A percentile compares a stretch with the other conserved stretches of the same genome.
Conservation (phyloP, 495 filamentous ascomycete species). For the Xylaria cubensis region DNA sequence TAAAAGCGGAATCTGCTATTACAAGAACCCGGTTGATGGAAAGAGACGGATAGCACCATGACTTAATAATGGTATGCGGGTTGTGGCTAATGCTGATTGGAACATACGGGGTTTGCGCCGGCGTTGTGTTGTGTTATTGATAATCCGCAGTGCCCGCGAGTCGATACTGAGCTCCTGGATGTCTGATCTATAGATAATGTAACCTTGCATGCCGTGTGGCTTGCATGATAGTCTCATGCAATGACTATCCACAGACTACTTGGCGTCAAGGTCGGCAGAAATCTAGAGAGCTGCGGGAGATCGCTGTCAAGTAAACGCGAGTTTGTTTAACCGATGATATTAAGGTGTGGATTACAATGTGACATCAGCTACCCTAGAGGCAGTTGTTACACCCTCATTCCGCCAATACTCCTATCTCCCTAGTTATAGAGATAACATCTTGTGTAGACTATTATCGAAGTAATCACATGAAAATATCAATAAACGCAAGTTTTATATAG, state of each 20-base stretch:
- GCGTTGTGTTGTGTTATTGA: not conserved
- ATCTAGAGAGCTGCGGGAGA: not conserved
- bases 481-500: not conserved
- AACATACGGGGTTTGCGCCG: not conserved
- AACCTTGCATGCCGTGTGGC: not conserved
- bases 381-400: not conserved
- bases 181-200: slow-evolving; percentile 8
- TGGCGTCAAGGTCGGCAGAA: not conserved
- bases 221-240: slow-evolving; percentile 1
- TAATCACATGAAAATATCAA: not conserved
- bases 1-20: slow-evolving; percentile 8
- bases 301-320: not conserved
- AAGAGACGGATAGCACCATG: not conserved
- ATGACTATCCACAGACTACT: not conserved
- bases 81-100: not conserved
- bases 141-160: not conserved
- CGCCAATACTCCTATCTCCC: not conserved
- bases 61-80: not conserved
- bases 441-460: not conserved
- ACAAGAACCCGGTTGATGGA: not conserved
- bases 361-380: not conserved
- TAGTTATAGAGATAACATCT: not conserved
- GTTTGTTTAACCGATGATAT: slow-evolving; percentile 5
- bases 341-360: not conserved
- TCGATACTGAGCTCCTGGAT: not conserved